phyloP scores from a whole-genome alignment of 176 grass and related monocot species.

The Triticum timopheevii region DNA sequence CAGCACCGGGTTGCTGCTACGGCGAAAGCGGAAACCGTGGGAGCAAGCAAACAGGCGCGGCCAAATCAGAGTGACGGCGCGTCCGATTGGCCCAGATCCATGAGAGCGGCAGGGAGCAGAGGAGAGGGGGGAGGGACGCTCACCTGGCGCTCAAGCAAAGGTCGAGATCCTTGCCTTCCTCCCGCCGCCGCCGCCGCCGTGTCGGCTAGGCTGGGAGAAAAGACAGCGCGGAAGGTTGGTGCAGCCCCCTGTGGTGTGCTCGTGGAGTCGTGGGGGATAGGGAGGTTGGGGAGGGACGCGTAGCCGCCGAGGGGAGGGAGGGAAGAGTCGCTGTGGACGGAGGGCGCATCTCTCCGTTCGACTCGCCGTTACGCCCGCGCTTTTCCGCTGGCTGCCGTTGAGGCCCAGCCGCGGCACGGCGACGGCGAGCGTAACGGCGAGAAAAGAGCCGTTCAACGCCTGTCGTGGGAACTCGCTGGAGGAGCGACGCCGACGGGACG shows the following conservation, averaged over 20 bases:
- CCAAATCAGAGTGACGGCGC: too few species aligned
- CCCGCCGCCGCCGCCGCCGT: neutral
- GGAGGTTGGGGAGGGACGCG: neutral
- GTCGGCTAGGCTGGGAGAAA: neutral
- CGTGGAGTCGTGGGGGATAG: neutral
- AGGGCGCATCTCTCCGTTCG: too few species aligned
- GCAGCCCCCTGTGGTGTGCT: neutral
- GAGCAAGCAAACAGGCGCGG: neutral
- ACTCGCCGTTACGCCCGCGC: neutral
- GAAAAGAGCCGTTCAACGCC: neutral
- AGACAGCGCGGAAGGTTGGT: neutral
- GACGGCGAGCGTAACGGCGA: neutral
- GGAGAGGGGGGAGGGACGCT: neutral
- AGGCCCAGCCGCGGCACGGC: neutral
- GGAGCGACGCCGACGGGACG: neutral
- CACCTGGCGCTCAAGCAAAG: constrained; percentile 32
- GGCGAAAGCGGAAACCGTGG: neutral
- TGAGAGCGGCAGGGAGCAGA: neutral
- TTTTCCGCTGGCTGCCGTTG: neutral
- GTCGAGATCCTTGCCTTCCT: neutral
- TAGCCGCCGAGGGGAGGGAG: neutral
- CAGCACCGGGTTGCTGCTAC: neutral
- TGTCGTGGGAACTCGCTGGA: neutral
- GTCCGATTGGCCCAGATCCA: neutral
- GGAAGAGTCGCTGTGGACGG: neutral